phyloP scores from a whole-genome alignment of 768 basidiomycete genomes.

The Suillus subaureus region DNA sequence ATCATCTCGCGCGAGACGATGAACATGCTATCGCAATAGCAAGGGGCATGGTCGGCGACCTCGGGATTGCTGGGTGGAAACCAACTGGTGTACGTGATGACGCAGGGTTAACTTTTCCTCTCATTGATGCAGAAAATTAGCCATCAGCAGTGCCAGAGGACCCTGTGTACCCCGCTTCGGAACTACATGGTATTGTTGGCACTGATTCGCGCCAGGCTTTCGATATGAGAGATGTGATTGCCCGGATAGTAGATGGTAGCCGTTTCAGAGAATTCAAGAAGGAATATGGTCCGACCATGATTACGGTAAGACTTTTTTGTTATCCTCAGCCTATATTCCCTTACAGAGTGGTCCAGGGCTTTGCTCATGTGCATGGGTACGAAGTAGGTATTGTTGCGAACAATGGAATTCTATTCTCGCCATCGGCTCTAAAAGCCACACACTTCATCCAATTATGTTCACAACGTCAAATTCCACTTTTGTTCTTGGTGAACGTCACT shows the following conservation, averaged over 20 bases:
- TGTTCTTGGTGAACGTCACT: slow-evolving; percentile 96
- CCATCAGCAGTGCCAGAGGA: slow-evolving; percentile 63
- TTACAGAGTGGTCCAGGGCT: slow-evolving; percentile 53
- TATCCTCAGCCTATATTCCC: slow-evolving; percentile 1
- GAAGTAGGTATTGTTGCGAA: slow-evolving; percentile 92
- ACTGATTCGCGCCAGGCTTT: slow-evolving; percentile 87
- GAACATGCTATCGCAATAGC: slow-evolving; percentile 84
- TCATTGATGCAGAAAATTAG: slow-evolving; percentile 35
- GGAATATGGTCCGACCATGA: slow-evolving; percentile 89
- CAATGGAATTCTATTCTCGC: slow-evolving; percentile 93
- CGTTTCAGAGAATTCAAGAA: slow-evolving; percentile 95
- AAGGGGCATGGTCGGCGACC: slow-evolving; percentile 73
- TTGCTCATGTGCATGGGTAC: slow-evolving; percentile 86
- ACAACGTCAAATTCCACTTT: slow-evolving; percentile 83
- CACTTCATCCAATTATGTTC: slow-evolving; percentile 96
- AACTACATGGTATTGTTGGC: slow-evolving; percentile 90
- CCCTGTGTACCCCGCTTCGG: slow-evolving; percentile 78
- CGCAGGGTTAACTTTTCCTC: neutral
- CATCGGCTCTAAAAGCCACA: slow-evolving; percentile 90
- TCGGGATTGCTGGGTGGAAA: slow-evolving; percentile 62
- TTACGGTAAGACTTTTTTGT: slow-evolving; percentile 59
- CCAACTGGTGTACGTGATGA: slow-evolving; percentile 47
- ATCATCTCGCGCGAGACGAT: slow-evolving; percentile 84
- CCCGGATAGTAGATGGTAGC: slow-evolving; percentile 89
- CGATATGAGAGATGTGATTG: slow-evolving; percentile 94